Percentiles rank a stretch among this genome's conserved stretches.
phyloP scores from a whole-genome alignment of 768 basidiomycete species.

The Suillus brevipes region DNA sequence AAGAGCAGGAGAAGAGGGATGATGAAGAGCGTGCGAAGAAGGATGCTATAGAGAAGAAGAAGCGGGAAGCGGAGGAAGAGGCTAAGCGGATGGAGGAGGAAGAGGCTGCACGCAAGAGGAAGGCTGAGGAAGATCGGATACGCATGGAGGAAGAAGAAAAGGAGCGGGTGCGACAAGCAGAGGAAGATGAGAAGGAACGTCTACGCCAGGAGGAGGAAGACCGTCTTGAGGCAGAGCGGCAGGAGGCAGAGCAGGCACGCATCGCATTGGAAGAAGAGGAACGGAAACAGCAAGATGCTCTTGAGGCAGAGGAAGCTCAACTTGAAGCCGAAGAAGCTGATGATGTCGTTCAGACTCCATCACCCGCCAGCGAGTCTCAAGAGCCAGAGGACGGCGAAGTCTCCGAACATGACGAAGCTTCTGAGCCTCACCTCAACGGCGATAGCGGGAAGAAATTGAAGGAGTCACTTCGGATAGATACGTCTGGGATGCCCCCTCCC shows the following conservation, averaged over 20 bases:
- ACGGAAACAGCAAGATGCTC: conserved; percentile 26
- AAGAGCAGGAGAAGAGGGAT: conserved; percentile 40
- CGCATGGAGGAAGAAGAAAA: conserved; percentile 42
- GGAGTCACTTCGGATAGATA: conserved; percentile 67
- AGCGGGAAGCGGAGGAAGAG: conserved; percentile 38
- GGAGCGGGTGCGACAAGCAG: conserved; percentile 30
- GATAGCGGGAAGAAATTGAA: conserved; percentile 47
- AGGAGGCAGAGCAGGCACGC: conserved; percentile 41
- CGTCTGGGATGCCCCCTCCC: conserved; percentile 44
- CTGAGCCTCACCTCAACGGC: conserved; percentile 30
- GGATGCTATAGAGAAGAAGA: conserved; percentile 37
- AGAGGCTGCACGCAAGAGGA: conserved; percentile 41
- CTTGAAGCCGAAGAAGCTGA: conserved; percentile 30
- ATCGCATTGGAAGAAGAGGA: conserved; percentile 36
- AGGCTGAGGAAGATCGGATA: conserved; percentile 41
- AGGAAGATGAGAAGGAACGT: conserved; percentile 33
- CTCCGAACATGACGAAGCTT: conserved; percentile 32
- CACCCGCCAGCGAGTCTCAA: conserved; percentile 46
- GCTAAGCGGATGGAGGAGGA: conserved; percentile 46
- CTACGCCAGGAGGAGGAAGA: conserved; percentile 25
- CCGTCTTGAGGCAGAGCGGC: conserved; percentile 33
- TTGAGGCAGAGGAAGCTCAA: conserved; percentile 37
- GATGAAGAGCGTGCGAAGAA: conserved; percentile 38
- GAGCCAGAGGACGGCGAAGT: conserved; percentile 43
- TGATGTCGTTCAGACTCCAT: conserved; percentile 29